Conservation (phyloP, 1,284 basidiomycete genomes). For the Tilletia setariae region DNA sequence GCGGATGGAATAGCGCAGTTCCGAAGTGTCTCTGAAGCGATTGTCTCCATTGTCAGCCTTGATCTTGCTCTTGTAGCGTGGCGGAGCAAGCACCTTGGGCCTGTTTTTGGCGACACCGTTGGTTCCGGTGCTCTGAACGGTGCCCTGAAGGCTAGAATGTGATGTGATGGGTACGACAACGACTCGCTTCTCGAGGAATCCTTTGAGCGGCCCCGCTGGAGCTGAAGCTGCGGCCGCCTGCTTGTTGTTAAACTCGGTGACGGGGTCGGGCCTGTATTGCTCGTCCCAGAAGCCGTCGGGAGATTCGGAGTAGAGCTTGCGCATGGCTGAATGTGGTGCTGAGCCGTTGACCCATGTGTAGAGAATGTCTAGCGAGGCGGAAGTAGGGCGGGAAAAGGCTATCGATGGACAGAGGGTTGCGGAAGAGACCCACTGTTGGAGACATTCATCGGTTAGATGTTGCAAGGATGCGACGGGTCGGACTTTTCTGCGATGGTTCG, state of each 20-base stretch:
- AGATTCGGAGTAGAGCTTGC: neutral
- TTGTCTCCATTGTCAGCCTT: slow-evolving; percentile 21
- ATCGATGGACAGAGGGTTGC: neutral
- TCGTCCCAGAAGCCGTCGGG: slow-evolving; percentile 3
- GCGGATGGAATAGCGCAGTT: slow-evolving; percentile 34
- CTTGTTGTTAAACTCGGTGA: neutral
- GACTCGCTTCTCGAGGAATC: too few relatives aligned
- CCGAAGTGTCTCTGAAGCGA: slow-evolving; percentile 37
- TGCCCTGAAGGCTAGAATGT: too few relatives aligned
- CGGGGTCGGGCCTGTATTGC: neutral
- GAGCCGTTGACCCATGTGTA: slow-evolving; percentile 22
- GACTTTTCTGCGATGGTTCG: neutral
- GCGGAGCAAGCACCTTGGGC: neutral
- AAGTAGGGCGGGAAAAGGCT: neutral
- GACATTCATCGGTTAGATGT: neutral
- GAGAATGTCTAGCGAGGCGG: slow-evolving; percentile 11
- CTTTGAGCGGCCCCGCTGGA: neutral
- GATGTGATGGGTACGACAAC: too few relatives aligned
- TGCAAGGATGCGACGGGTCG: neutral
- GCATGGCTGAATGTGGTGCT: neutral
- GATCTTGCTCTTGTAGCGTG: neutral
- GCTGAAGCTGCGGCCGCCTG: neutral
- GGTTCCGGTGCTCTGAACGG: too few relatives aligned
- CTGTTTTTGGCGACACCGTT: neutral
- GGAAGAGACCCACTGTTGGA: neutral